phyloP scores from a whole-genome alignment of 768 basidiomycete species.

The Leccinum sublutescens region DNA sequence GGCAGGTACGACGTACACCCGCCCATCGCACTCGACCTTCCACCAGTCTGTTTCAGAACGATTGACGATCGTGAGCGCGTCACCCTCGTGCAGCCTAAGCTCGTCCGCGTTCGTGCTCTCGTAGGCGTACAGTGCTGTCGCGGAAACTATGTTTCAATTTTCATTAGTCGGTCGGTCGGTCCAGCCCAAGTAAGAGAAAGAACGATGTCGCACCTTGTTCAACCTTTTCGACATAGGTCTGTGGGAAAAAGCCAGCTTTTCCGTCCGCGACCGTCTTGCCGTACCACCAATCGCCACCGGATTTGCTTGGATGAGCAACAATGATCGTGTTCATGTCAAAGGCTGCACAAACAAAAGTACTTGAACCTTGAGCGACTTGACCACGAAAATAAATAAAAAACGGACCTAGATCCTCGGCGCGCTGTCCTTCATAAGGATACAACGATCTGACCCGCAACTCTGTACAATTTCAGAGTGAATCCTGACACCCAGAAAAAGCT shows the following conservation, averaged over 20 bases:
- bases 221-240: constrained; percentile 78
- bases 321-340: constrained; percentile 82
- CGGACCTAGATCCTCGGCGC: constrained; percentile 85
- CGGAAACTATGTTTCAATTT: constrained; percentile 47
- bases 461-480: constrained; percentile 27
- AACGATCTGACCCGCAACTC: constrained; percentile 77
- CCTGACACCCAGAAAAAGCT: background rate
- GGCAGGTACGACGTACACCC: constrained; percentile 89
- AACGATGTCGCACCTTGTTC: constrained; percentile 47
- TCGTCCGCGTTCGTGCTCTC: constrained; percentile 70
- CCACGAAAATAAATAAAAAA: constrained; percentile 11
- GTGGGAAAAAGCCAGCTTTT: constrained; percentile 85
- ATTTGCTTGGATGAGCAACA: constrained; percentile 80
- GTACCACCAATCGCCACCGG: constrained; percentile 91
- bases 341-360: constrained; percentile 38
- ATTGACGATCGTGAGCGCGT: constrained; percentile 77
- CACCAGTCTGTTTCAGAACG: constrained; percentile 88
- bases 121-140: constrained; percentile 82
- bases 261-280: constrained; percentile 66
- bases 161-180: background rate
- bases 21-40: constrained; percentile 87
- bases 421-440: constrained; percentile 83
- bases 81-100: constrained; percentile 81
- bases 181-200: background rate
- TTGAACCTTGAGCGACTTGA: constrained; percentile 4